phyloP scores from a whole-genome alignment of 306 rosid genomes.

The Cercis canadensis region DNA sequence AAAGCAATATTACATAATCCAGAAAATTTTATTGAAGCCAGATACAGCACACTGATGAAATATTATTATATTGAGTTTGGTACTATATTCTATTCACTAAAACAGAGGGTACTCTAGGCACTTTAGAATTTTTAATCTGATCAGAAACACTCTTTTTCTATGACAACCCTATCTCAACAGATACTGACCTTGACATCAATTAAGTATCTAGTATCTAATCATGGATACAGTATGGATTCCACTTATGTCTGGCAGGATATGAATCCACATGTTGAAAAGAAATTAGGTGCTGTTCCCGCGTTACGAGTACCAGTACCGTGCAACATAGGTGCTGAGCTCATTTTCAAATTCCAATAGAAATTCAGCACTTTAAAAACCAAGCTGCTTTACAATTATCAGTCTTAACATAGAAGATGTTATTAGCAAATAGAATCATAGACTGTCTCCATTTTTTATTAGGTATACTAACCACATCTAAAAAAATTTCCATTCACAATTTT shows the following conservation, averaged over 20 bases:
- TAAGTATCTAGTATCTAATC: too few species aligned
- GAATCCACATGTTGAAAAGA: too few species aligned
- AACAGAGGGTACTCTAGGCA: slow-evolving; percentile 3
- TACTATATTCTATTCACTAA: neutral
- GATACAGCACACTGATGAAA: slow-evolving; percentile 6
- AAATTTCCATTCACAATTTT: too few species aligned
- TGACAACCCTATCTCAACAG: too few species aligned
- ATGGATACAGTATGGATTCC: too few species aligned
- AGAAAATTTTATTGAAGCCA: slow-evolving; percentile 12
- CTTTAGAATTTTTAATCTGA: slow-evolving; percentile 4
- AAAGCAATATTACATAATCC: slow-evolving; percentile 11
- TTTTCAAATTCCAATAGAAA: slow-evolving; percentile 1
- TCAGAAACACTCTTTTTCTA: neutral
- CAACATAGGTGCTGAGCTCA: neutral
- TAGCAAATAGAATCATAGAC: slow-evolving; percentile 17
- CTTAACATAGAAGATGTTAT: slow-evolving; percentile 13
- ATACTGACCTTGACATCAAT: too few species aligned
- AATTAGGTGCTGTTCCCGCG: too few species aligned
- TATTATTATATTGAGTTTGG: slow-evolving; percentile 14
- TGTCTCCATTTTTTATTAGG: neutral
- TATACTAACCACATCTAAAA: too few species aligned
- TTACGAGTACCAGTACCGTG: too few species aligned
- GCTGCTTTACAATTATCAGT: slow-evolving; percentile 20
- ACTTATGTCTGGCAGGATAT: too few species aligned
- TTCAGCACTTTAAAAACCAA: slow-evolving; percentile 21